Evolutionary conservation across 768 basidiomycete species (phyloP), one percentile per base, ranked within the genome.

Genomic region (Hygrocybe coccinea): DNA sequence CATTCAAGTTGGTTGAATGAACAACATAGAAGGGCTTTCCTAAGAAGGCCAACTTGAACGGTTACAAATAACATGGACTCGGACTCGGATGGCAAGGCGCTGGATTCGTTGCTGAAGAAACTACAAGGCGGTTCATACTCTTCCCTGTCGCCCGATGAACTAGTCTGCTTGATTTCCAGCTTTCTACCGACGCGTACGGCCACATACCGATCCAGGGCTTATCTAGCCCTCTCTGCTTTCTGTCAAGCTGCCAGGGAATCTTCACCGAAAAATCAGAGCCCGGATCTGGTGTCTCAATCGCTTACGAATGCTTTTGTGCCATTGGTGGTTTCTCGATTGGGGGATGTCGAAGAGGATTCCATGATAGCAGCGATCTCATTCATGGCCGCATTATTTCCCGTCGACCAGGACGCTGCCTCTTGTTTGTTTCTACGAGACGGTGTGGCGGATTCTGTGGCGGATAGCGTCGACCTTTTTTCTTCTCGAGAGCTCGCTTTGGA

Each of bases 331-430:
- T 67, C 74, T 11, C 73, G 74, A 41, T 73, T 92, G 9, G 71
- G 78, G 34, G 84, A 85, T 44, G 77, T 80, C 2, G 74, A 80
- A 17, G 84, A 88, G 66, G 55, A 64, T 10, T 73, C 76, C 35
- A 68, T 83, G 24, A 70, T 86, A 15, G 69, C 74, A 12, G 84
- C 83, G 10, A 69, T 87, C 37, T 78, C 82, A 1, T 86, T 91
- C 66, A 75, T 93, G 48, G 74, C 79, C n/a, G 89, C 89, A 0
- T 73, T 95, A 17, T 91, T 92, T 64, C 89, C 92, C 65, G 82
- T 92, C n/a, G 89, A 91, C 60, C 79, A 83, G 69, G 71, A 78
- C 50, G 73, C 82, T 1, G 91, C 89, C 9, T 74, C 84, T 9
- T 61, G 75, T 21, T 82, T 95, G 52, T 83, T 93, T 55, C 68